Evolutionary conservation across 257 asterid genomes (phyloP), one percentile per base, ranked within the genome.

Genomic region (Solanum commersonii): DNA sequence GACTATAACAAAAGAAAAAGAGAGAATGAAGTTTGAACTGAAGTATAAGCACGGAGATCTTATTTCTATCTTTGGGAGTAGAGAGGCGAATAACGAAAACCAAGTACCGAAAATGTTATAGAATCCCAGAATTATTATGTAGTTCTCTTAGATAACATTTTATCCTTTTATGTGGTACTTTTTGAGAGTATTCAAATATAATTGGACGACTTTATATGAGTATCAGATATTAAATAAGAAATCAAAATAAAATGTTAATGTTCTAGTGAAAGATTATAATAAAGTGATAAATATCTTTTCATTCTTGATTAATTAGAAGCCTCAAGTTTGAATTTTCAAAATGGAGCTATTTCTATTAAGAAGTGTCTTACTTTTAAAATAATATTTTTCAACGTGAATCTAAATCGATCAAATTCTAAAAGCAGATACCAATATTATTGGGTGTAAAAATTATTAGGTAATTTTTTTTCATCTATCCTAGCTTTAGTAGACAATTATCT

Each of bases 361-460:
- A 68, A 13, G 1, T 7, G 9, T 14, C 5, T 29, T 29, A 65
- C 3, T 8, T 27, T 13, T 3, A n/a, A 27, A 68, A 25, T 71
- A 31, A 71, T n/a, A n/a, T n/a, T n/a, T n/a, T n/a, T n/a, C n/a
- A n/a, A n/a, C n/a, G n/a, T n/a, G n/a, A 27, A 11, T 68, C 0
- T 68, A 14, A 14, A 68, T 5, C 4, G 20, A 67, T 67, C 5
- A 15, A 67, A 67, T 67, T 25, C 20, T 68, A 13, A 13, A 22
- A 68, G 3, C 0, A 0, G 0, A 65, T 8, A 68, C 0, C 20
- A 27, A 12, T 67, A 27, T 59, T 8, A 25, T 5, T 3, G 12
- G 0, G 37, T 16, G 10, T 0, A 16, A 23, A 76, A 8, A 35
- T 5, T 5, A 52, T 1, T 52, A 52, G 0, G n/a, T 18, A 0